Evolutionary conservation across 768 basidiomycete species (phyloP), one percentile per base, ranked within the genome.

Genomic region (Heimioporus sp.): DNA sequence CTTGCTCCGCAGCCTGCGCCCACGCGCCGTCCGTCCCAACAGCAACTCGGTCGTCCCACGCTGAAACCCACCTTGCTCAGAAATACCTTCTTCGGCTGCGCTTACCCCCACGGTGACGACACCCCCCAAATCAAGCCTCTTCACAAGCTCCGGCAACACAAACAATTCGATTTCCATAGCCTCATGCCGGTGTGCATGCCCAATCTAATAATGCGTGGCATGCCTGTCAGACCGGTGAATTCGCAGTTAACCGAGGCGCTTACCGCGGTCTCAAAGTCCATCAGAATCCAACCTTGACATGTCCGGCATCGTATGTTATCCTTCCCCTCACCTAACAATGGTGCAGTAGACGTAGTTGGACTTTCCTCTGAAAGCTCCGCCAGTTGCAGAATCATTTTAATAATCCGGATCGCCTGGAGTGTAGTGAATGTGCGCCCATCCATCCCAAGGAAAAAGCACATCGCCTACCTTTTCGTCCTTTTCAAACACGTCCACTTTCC

Each of bases 101-200:
- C 24, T 24, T 5, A 24, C 24, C 24, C 5, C 24, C 24, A 24
- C 24, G 5, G 24, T 24, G 24, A 24, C 24, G 3, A 24, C 24
- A 24, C 24, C 3, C 3, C 24, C 24, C 24, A 24, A 24, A 24
- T 24, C 24, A 24, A 24, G 24, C 24, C 24, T 24, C 3, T 24
- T 24, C 24, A 5, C 24, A 24, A 3, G 24, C 24, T 5, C 24
- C 24, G 24, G 24, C 24, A 5, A n/a, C 13, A 0, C 0, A 12
- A 73, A 51, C 31, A 79, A 5, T 3, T 66, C 57, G 44, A 86
- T 57, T 17, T 71, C 42, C 76, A 80, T 81, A 9, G 67, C 59
- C 0, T 80, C 75, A 55, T 88, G 86, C n/a, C 86, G 77, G 54
- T 83, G 81, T 38, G 76, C 77, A 62, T 88, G 86, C 0, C 80